Evolutionary conservation across 2,329 filamentous ascomycete genomes (phyloP).

Genomic region (Amylocarpus encephaloides): DNA sequence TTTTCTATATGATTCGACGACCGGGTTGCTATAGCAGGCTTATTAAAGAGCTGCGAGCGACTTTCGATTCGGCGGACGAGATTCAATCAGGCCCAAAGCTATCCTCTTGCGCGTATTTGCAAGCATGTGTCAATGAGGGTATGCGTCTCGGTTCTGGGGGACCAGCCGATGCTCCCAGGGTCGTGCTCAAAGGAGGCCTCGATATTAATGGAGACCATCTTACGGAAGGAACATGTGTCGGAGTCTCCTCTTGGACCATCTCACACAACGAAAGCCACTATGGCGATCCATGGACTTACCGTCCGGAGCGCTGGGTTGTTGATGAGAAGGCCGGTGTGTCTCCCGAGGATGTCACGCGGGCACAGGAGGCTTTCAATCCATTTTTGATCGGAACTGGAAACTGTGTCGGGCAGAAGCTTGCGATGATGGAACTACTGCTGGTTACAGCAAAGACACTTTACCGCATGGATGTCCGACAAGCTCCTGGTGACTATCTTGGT

Average conservation of each 20-base stretch:
- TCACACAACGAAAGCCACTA: constrained; percentile 39
- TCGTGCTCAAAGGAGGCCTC: constrained; percentile 7
- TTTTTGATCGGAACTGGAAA: neutral
- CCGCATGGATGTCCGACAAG: neutral
- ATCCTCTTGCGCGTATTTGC: constrained; percentile 32
- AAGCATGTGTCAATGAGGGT: constrained; percentile 33
- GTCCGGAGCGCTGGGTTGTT: constrained; percentile 40
- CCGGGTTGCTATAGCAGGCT: constrained; percentile 26
- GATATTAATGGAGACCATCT: constrained; percentile 23
- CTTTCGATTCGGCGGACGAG: constrained; percentile 8
- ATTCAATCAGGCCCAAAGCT: constrained; percentile 3
- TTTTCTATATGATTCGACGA: constrained; percentile 34
- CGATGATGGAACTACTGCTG: neutral
- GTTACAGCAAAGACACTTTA: neutral
- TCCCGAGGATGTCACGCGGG: constrained; percentile 2
- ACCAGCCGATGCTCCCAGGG: constrained; percentile 4
- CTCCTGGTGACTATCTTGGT: neutral
- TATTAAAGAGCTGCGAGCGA: constrained; percentile 12
- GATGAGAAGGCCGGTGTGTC: constrained; percentile 21
- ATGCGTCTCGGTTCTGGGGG: constrained; percentile 15
- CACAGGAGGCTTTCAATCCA: neutral
- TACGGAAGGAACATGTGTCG: constrained; percentile 37
- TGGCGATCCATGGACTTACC: constrained; percentile 34
- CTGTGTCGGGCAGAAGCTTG: neutral
- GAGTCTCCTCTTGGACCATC: constrained; percentile 38